Evolutionary conservation across 345 rosid species (phyloP), one percentile per base, ranked within the genome.

Genomic region (Dipteronia sinensis): DNA sequence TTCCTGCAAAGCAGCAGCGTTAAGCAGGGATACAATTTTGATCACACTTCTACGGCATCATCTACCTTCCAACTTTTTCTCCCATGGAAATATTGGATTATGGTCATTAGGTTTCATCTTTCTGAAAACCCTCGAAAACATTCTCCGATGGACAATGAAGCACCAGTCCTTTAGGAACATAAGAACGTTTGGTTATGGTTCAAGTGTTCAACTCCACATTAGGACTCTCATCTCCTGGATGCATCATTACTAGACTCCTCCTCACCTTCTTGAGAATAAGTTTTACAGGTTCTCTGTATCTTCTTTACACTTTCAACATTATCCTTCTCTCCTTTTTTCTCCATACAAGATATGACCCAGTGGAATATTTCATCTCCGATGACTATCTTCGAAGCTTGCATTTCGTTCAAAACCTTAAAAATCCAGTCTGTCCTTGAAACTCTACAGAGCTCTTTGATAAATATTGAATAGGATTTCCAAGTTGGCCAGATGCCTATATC

Each of bases 361-460:
- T 82, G 76, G 71, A 92, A 89, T 31, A 89, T 80, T 59, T 88
- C 82, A 76, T 86, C 78, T 56, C 81, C 74, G 65, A 90, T 91
- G 72, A 40, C 76, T 46, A 88, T 83, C 69, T 82, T 83, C 38
- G 89, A 90, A 75, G 76, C 88, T 67, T 49, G 82, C 94, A 92
- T 89, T 77, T 88, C 82, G 71, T 82, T 61, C 78, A 94, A 79
- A 68, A 87, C 83, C 85, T 85, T 86, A 38, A 88, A 7, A 67
- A 91, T 76, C 66, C 90, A 93, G 78, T 86, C 88, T 16, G 82
- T 85, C 76, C 75, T 87, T 66, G 79, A 82, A 87, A 82, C 83
- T 86, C 76, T 85, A 73, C 90, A 84, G n/a, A 94, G 93, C 89
- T 91, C 93, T 74, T 87, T 92, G 55, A 86, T 74, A 81, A 91